Evolutionary conservation across 176 grass and related monocot genomes (phyloP), one percentile per base, ranked within the genome.

Genomic region (Musa schizocarpa): DNA sequence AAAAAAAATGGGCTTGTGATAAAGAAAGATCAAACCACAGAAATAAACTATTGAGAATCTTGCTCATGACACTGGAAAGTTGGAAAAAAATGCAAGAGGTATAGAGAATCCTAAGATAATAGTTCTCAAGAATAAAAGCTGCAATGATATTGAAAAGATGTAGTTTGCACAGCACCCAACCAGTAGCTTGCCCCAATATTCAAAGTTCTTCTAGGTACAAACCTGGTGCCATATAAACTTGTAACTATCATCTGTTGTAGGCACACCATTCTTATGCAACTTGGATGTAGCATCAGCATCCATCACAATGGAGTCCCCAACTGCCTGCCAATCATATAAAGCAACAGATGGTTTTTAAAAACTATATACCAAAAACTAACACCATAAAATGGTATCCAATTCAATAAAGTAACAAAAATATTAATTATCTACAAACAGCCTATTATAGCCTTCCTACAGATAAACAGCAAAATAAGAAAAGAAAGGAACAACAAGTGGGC

Each of bases 171-270:
- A 43, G 2, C 2, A 12, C 51, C 26, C 48, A 52, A 53, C 10
- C 12, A 50, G 43, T 53, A 56, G 69, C 13, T 58, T 22, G 56
- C 16, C 17, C 11, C 53, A 63, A 27, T 17, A 23, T 22, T 51
- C 27, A 11, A 63, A 7, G 8, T 17, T 52, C 5, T 19, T 67
- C 7, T 26, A 17, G 2, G 2, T 11, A 9, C 83, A 81, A 82
- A 97, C 94, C 94, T 91, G 84, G 26, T 86, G 53, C 76, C 86
- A 92, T 72, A 87, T 24, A 84, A 85, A 98, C 69, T 98, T 98
- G 0, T 68, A 75, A 66, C 86, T 93, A 85, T 98, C 94, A 73
- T 98, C 82, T 76, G 94, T 93, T 76, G 86, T 83, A 17, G n/a
- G 66, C 71, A 93, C 77, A 62, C 86, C 88, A 54, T 81, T 78